Conservation (phyloP, 2,329 filamentous ascomycete species). For the Fusarium virguliforme region DNA sequence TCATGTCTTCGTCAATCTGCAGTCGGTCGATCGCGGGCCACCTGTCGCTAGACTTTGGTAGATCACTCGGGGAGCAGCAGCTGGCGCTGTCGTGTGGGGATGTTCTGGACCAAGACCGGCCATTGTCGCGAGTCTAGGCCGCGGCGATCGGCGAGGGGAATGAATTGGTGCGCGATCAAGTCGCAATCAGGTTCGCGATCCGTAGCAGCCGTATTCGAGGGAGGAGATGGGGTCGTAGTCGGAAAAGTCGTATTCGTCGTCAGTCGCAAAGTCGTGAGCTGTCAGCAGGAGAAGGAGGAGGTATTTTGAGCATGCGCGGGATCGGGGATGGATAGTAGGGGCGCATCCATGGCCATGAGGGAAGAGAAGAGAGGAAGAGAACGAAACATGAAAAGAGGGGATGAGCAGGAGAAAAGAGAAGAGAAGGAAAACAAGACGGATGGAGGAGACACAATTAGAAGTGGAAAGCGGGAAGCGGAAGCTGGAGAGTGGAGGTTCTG, state of each 20-base stretch:
- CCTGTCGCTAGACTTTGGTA: slow-evolving; percentile 28
- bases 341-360: slow-evolving; percentile 31
- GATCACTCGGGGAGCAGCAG: slow-evolving; percentile 17
- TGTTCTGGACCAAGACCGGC: slow-evolving; percentile 23
- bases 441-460: slow-evolving; percentile 25
- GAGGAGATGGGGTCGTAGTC: neutral
- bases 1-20: slow-evolving; percentile 32
- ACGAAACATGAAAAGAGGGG: slow-evolving; percentile 13
- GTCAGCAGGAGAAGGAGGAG: slow-evolving; percentile 10
- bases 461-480: slow-evolving; percentile 21
- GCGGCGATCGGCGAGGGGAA: slow-evolving; percentile 30
- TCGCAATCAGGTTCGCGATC: neutral
- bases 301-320: slow-evolving; percentile 11
- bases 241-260: slow-evolving; percentile 20
- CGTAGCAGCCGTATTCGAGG: slow-evolving; percentile 12
- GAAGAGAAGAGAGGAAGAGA: neutral
- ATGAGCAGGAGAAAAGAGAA: slow-evolving; percentile 9
- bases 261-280: slow-evolving; percentile 7
- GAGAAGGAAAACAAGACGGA: slow-evolving; percentile 17
- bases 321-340: slow-evolving; percentile 8
- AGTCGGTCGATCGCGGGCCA: slow-evolving; percentile 26
- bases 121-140: slow-evolving; percentile 36
- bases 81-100: slow-evolving; percentile 30
- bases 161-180: neutral
- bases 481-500: slow-evolving; percentile 33